Evolutionary conservation across 306 rosid genomes (phyloP).

Genomic region (Parietaria judaica): DNA sequence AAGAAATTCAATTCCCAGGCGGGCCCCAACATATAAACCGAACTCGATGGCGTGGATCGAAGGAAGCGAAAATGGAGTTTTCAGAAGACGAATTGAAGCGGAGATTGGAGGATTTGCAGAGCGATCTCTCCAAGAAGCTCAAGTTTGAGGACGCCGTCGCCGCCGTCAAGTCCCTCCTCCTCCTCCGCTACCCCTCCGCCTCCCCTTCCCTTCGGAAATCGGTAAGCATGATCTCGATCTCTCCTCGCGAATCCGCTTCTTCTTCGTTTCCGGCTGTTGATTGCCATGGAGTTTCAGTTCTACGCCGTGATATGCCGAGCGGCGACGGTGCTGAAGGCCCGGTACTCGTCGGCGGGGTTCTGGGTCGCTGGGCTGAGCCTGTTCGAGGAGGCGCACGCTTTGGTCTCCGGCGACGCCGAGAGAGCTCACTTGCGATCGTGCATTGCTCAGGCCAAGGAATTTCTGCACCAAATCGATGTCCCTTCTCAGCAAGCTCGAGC

Average conservation of each 20-base stretch:
- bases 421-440: conserved; percentile 45
- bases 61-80: conserved; percentile 31
- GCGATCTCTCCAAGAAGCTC: conserved; percentile 62
- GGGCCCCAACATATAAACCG: neutral
- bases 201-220: conserved; percentile 58
- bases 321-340: conserved; percentile 71
- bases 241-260: neutral
- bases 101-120: conserved; percentile 63
- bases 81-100: conserved; percentile 37
- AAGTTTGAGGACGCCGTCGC: conserved; percentile 64
- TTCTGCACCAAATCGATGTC: conserved; percentile 46
- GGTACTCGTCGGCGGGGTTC: conserved; percentile 77
- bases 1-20: conserved; percentile 24
- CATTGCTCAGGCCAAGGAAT: conserved; percentile 59
- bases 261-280: neutral
- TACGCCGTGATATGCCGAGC: conserved; percentile 62
- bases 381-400: conserved; percentile 47
- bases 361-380: conserved; percentile 77
- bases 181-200: conserved; percentile 41
- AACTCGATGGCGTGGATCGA: neutral
- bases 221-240: conserved; percentile 18
- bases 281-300: conserved; percentile 25
- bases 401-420: conserved; percentile 53
- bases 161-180: conserved; percentile 49
- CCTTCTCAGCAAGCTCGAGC: conserved; percentile 32